Evolutionary conservation across 768 basidiomycete genomes (phyloP).

Genomic region (Naematelia aurantialba): DNA sequence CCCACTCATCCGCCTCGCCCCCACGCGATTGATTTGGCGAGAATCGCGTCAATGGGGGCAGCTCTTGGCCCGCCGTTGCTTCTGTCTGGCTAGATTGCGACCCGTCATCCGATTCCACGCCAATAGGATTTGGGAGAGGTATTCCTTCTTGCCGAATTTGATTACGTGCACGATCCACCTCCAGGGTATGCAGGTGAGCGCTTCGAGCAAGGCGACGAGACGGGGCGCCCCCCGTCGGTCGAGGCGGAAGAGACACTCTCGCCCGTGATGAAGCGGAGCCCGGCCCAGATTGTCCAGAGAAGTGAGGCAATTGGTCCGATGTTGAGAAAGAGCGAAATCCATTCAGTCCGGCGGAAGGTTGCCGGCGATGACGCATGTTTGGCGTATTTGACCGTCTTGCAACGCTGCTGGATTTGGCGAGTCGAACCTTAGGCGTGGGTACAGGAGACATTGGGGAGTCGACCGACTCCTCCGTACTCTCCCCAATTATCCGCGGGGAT

Average conservation of each 20-base stretch:
- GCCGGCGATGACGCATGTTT: conserved; percentile 14
- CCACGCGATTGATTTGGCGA: conserved; percentile 1
- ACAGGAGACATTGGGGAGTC: conserved; percentile 11
- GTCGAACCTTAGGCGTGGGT: conserved; percentile 1
- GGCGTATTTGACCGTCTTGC: conserved; percentile 10
- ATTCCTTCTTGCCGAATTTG: neutral
- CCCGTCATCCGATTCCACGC: neutral
- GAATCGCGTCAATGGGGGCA: neutral
- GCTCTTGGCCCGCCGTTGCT: neutral
- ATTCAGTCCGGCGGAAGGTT: conserved; percentile 4
- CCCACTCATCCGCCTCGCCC: conserved; percentile 13
- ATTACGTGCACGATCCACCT: conserved; percentile 18
- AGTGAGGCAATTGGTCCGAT: conserved; percentile 1
- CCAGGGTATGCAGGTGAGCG: conserved; percentile 47
- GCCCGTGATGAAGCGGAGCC: neutral
- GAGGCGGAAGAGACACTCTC: neutral
- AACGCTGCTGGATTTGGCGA: neutral
- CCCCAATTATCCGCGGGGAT: conserved; percentile 27
- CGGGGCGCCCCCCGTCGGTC: neutral
- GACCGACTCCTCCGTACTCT: conserved; percentile 8
- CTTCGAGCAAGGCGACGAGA: conserved; percentile 29
- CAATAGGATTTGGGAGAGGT: neutral
- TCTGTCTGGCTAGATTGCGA: neutral
- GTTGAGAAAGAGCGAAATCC: conserved; percentile 18
- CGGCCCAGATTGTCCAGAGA: conserved; percentile 5